Evolutionary conservation across 345 rosid species (phyloP).

Genomic region (Luvunga scandens): DNA sequence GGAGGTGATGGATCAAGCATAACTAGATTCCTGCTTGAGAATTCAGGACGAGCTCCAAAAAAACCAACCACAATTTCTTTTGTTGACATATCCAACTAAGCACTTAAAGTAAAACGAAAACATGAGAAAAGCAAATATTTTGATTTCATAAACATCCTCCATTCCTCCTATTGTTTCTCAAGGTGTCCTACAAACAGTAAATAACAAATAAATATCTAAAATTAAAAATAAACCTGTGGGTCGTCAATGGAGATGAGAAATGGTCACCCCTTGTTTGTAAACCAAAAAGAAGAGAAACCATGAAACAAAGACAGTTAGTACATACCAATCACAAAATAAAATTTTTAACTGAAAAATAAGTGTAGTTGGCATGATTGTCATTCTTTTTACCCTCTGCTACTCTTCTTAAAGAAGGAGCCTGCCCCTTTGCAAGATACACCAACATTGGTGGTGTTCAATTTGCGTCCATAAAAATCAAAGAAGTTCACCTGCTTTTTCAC

Average conservation of each 20-base stretch:
- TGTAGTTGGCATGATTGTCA: constrained; percentile 4
- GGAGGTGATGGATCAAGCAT: not conserved
- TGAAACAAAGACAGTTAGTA: constrained; percentile 9
- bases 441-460: constrained; percentile 70
- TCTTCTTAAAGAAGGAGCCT: constrained; percentile 72
- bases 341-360: constrained; percentile 5
- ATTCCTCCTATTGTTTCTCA: constrained; percentile 4
- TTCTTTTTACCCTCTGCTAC: constrained; percentile 59
- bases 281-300: constrained; percentile 37
- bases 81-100: not conserved
- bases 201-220: constrained; percentile 1
- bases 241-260: constrained; percentile 88
- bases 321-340: not conserved
- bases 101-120: not conserved
- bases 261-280: constrained; percentile 55
- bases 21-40: not conserved
- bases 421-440: constrained; percentile 77
- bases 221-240: constrained; percentile 67
- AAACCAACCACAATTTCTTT: not conserved
- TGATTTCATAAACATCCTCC: not conserved
- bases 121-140: not conserved
- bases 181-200: not conserved
- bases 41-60: constrained; percentile 1
- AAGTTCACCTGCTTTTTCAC: constrained; percentile 56
- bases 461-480: constrained; percentile 87